Conservation (phyloP, 768 basidiomycete genomes). For the Lactifluus hygrophoroides region DNA sequence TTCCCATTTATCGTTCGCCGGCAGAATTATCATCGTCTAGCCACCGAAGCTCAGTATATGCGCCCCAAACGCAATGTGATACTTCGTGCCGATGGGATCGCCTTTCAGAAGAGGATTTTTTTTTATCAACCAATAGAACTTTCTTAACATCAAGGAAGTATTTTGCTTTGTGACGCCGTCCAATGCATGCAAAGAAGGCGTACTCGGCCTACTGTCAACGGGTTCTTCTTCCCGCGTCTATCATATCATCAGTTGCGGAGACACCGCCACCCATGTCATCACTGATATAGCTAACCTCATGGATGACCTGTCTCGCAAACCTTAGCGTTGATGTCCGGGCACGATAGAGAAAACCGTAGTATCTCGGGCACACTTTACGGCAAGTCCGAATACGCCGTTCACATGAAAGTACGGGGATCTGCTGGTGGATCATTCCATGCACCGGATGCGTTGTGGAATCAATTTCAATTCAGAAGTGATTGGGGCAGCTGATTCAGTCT, state of each 20-base stretch:
- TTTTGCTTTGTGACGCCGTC: not conserved
- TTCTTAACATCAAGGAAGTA: not conserved
- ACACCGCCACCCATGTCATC: not conserved
- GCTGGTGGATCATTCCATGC: not conserved
- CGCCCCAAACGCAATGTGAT: not conserved
- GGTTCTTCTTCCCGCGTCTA: too few relatives aligned
- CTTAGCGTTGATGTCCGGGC: not conserved
- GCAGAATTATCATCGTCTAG: not conserved
- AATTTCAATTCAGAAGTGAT: not conserved
- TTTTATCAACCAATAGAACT: not conserved
- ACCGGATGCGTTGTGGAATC: too few relatives aligned
- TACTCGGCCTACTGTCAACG: too few relatives aligned
- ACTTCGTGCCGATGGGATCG: not conserved
- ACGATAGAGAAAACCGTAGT: not conserved
- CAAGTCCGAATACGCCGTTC: not conserved
- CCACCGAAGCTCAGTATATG: not conserved
- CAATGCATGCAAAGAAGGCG: not conserved
- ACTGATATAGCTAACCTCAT: not conserved
- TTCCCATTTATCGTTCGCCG: not conserved
- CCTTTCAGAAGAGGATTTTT: not conserved
- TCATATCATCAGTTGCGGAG: too few relatives aligned
- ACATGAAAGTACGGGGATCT: not conserved
- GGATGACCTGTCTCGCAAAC: not conserved
- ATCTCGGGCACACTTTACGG: not conserved
- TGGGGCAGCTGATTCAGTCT: not conserved